phyloP scores from a whole-genome alignment of 2,329 filamentous ascomycete genomes.

The Zalaria sp. region DNA sequence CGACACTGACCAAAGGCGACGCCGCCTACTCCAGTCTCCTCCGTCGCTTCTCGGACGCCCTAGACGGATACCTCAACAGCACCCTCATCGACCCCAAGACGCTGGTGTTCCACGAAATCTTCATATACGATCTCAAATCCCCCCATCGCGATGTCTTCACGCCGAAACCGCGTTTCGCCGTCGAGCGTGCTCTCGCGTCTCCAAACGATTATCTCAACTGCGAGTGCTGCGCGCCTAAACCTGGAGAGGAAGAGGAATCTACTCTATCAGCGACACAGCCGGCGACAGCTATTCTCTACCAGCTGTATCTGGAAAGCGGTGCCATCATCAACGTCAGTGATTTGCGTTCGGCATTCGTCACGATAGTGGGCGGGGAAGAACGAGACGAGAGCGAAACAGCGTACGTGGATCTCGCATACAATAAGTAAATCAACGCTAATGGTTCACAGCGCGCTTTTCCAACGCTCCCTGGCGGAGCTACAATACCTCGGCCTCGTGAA shows the following conservation, averaged over 20 bases:
- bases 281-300: slow-evolving; percentile 60
- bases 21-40: slow-evolving; percentile 54
- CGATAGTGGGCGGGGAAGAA: slow-evolving; percentile 40
- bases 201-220: slow-evolving; percentile 70
- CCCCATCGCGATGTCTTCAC: slow-evolving; percentile 63
- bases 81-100: slow-evolving; percentile 35
- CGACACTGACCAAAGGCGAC: slow-evolving; percentile 56
- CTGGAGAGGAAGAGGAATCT: slow-evolving; percentile 21
- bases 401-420: slow-evolving; percentile 15
- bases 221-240: slow-evolving; percentile 43
- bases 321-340: slow-evolving; percentile 66
- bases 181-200: slow-evolving; percentile 56
- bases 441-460: slow-evolving; percentile 53
- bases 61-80: slow-evolving; percentile 33
- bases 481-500: slow-evolving; percentile 78
- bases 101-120: slow-evolving; percentile 54
- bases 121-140: slow-evolving; percentile 58
- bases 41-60: slow-evolving; percentile 37
- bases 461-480: slow-evolving; percentile 71
- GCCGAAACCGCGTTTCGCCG: slow-evolving; percentile 53
- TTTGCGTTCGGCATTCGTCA: slow-evolving; percentile 63
- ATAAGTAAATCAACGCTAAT: slow-evolving; percentile 6
- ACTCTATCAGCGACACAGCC: slow-evolving; percentile 49
- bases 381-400: slow-evolving; percentile 24
- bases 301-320: slow-evolving; percentile 65